Evolutionary conservation across 768 basidiomycete species (phyloP), one percentile per base, ranked within the genome.

Genomic region (Suillus subalutaceus): DNA sequence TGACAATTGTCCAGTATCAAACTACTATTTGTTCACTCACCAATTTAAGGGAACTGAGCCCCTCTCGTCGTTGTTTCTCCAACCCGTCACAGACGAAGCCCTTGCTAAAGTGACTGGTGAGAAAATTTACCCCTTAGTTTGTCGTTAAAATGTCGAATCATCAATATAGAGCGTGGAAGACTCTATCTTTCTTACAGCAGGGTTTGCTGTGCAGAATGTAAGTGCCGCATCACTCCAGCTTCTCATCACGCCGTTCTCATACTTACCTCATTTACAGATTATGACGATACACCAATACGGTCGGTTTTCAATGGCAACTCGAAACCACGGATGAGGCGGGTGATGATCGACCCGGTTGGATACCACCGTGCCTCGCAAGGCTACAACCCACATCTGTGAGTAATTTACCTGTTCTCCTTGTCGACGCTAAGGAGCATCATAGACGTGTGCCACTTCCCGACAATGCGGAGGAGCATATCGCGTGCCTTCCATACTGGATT

Each of bases 341-440:
- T 60, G 59, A 60, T 60, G 59, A 7, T 60, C 15, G 59, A 60
- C 26, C 59, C 59, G 32, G 10, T 30, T 30, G 59, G 59, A 30
- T 60, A 7, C 10, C 6, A 60, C 41, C 40, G 26, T 6, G 59
- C 59, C 18, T 26, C 9, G 16, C 59, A 43, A 43, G 59, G 59
- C 41, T 60, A 60, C 26, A 60, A 60, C 41, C 59, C 59, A 30
- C 30, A 32, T 20, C 18, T 30, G 59, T 60, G 12, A 43, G 59
- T 20, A 3, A 9, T 18, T 6, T 60, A 30, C 30, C 6, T 30
- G 3, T 43, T 23, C 26, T 43, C 18, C 10, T 1, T 10, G 26
- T 60, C 12, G 16, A 41, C 6, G 9, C 59, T 60, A 7, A 60
- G 7, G 6, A 30, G 4, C 3, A 10, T 18, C 3, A 60, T 32